These are phyloP conservation scores for Globisporangium spinosum DNA, from an alignment of 352 stramenopile genomes.

Conservation along the genomic window DNA sequence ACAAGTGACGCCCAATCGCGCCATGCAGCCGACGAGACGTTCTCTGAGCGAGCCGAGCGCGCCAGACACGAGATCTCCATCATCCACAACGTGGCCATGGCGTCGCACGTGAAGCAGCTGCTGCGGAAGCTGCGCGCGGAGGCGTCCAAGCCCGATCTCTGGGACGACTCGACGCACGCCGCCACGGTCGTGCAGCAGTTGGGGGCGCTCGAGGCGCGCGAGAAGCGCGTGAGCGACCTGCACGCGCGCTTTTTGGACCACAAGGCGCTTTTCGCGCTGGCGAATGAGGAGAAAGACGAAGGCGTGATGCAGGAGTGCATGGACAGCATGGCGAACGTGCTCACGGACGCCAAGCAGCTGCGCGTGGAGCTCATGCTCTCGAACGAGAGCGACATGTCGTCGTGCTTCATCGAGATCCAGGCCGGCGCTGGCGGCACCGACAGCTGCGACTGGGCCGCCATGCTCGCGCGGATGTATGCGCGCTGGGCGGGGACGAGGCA, in stretches of 20 bases:
- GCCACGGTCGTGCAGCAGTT: slow-evolving; percentile 59
- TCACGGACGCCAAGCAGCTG: slow-evolving; percentile 44
- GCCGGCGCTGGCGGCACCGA: slow-evolving; percentile 91
- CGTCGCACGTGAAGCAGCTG: slow-evolving; percentile 33
- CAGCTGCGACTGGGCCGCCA: slow-evolving; percentile 94
- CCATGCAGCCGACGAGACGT: slow-evolving; percentile 29
- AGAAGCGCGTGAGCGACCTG: slow-evolving; percentile 35
- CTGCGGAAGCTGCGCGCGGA: slow-evolving; percentile 40
- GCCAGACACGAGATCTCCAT: slow-evolving; percentile 37
- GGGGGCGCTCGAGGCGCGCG: slow-evolving; percentile 45
- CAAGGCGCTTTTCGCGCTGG: slow-evolving; percentile 56
- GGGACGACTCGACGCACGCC: slow-evolving; percentile 56
- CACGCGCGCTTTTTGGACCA: slow-evolving; percentile 51
- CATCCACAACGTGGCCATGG: slow-evolving; percentile 48
- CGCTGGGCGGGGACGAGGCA: slow-evolving; percentile 46
- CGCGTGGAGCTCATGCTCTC: slow-evolving; percentile 61
- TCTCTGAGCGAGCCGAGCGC: slow-evolving; percentile 31
- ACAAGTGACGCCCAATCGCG: neutral
- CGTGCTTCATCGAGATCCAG: slow-evolving; percentile 81
- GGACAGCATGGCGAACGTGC: slow-evolving; percentile 33
- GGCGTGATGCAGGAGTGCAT: slow-evolving; percentile 48
- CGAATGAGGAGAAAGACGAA: slow-evolving; percentile 58
- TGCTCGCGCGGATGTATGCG: slow-evolving; percentile 95
- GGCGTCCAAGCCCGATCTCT: slow-evolving; percentile 46
- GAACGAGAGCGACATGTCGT: slow-evolving; percentile 46